These are phyloP conservation scores for Lablab purpureus DNA, from an alignment of 306 rosid species.

Conservation along the genomic window DNA sequence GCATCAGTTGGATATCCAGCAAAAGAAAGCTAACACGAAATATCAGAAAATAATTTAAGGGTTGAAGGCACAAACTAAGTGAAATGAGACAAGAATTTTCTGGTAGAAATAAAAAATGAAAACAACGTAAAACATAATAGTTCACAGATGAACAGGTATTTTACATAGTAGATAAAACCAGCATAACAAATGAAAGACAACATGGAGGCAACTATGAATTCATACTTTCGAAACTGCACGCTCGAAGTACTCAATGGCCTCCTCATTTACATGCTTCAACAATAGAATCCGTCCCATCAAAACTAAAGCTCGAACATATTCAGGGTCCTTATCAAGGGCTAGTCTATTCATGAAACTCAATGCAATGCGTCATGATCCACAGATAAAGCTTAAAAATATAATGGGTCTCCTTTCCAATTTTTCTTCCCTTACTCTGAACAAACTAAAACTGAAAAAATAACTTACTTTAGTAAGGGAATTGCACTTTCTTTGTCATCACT, in stretches of 20 bases:
- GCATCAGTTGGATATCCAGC: constrained; percentile 62
- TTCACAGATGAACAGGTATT: constrained; percentile 16
- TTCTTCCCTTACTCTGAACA: constrained; percentile 20
- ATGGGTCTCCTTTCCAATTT: constrained; percentile 1
- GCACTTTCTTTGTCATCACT: constrained; percentile 68
- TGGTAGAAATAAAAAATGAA: constrained; percentile 16
- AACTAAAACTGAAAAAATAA: constrained; percentile 27
- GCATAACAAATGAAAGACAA: constrained; percentile 31
- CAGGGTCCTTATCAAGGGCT: constrained; percentile 92
- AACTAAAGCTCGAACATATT: constrained; percentile 69
- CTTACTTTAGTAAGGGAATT: constrained; percentile 76
- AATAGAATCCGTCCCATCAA: constrained; percentile 80
- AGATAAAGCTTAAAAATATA: constrained; percentile 29
- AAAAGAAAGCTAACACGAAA: constrained; percentile 64
- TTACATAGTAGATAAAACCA: constrained; percentile 14
- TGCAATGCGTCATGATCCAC: constrained; percentile 40
- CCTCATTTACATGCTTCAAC: constrained; percentile 66
- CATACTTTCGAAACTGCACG: constrained; percentile 80
- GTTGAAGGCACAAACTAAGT: constrained; percentile 33
- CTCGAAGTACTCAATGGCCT: constrained; percentile 71
- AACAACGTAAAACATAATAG: not conserved
- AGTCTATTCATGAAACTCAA: constrained; percentile 56
- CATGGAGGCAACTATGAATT: not conserved
- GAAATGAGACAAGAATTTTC: constrained; percentile 26
- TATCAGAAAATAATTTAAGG: constrained; percentile 39